Evolutionary conservation across 2,329 filamentous ascomycete species (phyloP).

Genomic region (Mycosphaerella sp.): DNA sequence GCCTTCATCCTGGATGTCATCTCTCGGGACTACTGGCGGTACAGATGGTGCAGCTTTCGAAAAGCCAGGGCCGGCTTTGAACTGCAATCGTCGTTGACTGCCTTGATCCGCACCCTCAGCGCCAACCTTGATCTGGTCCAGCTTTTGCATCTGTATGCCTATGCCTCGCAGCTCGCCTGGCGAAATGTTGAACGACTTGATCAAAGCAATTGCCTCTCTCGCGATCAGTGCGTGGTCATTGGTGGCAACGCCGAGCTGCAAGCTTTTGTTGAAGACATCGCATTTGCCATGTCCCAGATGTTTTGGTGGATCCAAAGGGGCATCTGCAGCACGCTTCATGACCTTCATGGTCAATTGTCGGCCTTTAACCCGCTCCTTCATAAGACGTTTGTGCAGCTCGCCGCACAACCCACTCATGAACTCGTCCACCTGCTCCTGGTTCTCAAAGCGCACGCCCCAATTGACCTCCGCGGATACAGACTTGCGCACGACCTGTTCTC

Average conservation of each 20-base stretch:
- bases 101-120: conserved; percentile 52
- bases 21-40: conserved; percentile 9
- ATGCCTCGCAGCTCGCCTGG: conserved; percentile 90
- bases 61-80: conserved; percentile 52
- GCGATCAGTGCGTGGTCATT: conserved; percentile 64
- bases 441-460: conserved; percentile 95
- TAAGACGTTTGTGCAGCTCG: conserved; percentile 72
- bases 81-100: conserved; percentile 73
- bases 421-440: conserved; percentile 84
- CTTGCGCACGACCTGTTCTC: conserved; percentile 77
- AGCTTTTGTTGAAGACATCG: conserved; percentile 86
- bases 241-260: conserved; percentile 75
- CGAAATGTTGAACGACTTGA: conserved; percentile 74
- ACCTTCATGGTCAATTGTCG: conserved; percentile 89
- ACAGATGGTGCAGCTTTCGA: conserved; percentile 30
- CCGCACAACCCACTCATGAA: conserved; percentile 80
- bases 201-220: conserved; percentile 76
- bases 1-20: conserved; percentile 44
- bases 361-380: conserved; percentile 80
- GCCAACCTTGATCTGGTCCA: conserved; percentile 67
- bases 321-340: conserved; percentile 79
- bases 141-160: conserved; percentile 86
- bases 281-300: conserved; percentile 94
- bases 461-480: conserved; percentile 97
- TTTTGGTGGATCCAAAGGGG: conserved; percentile 84